These are phyloP conservation scores for Mycena sp. DNA, from an alignment of 1,284 basidiomycete species.

Conservation along the genomic window DNA sequence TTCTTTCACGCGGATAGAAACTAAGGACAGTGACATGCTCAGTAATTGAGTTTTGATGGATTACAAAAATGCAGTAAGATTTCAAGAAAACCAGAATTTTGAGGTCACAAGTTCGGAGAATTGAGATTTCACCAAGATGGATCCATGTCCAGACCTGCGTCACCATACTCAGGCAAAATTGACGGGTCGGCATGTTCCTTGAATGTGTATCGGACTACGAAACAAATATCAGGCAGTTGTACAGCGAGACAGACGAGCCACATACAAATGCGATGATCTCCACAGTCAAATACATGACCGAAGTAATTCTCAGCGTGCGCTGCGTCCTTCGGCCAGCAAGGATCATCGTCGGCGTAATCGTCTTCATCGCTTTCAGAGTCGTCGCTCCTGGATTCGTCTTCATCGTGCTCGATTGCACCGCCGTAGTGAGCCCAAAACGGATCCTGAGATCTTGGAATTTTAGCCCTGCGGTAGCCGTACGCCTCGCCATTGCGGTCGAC, in stretches of 20 bases:
- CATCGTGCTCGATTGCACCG: conserved; percentile 30
- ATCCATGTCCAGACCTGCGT: no score
- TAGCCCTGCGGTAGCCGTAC: conserved; percentile 44
- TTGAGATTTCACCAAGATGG: no score
- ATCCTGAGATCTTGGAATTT: conserved; percentile 26
- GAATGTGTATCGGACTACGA: conserved; percentile 20
- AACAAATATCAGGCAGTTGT: background rate
- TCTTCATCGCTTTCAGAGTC: conserved; percentile 28
- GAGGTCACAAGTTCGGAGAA: no score
- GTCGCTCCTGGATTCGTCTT: conserved; percentile 37
- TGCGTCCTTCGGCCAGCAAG: conserved; percentile 46
- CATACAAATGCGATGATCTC: conserved; percentile 45
- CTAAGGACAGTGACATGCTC: no score
- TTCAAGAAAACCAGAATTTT: no score
- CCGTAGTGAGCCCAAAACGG: no score
- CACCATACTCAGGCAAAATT: no score
- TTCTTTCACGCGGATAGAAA: no score
- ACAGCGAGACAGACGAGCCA: background rate
- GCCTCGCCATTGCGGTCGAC: conserved; percentile 42
- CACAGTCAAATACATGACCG: conserved; percentile 48
- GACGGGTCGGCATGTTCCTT: conserved; percentile 11
- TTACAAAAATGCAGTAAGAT: no score
- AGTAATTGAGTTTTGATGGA: no score
- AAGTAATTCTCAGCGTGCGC: conserved; percentile 46
- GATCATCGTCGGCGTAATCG: conserved; percentile 36